These are phyloP conservation scores for Leishmania lainsoni DNA, from an alignment of 208 protist genomes.

Conservation along the genomic window DNA sequence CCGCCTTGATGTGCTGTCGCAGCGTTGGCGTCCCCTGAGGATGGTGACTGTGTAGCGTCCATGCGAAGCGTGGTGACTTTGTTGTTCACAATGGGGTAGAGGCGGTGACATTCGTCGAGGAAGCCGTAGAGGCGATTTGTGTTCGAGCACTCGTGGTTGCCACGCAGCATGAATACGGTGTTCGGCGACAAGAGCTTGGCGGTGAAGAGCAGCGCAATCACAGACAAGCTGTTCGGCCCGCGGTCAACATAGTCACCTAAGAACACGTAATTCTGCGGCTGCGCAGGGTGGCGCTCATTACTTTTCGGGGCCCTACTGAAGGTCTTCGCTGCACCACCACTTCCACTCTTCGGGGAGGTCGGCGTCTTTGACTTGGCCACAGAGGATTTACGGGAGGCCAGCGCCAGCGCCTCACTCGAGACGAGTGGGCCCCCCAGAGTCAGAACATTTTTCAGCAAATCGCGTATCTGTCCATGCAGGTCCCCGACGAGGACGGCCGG, in stretches of 20 bases:
- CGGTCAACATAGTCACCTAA: conserved; percentile 99
- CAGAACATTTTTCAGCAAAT: conserved; percentile 74
- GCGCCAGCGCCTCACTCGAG: conserved; percentile 22
- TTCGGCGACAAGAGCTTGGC: conserved; percentile 98
- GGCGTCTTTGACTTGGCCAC: not conserved
- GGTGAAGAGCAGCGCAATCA: conserved; percentile 92
- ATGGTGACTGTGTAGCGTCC: conserved; percentile 17
- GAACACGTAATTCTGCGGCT: conserved; percentile 96
- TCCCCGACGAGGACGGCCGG: conserved; percentile 90
- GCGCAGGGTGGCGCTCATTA: not conserved
- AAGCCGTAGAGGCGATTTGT: conserved; percentile 99
- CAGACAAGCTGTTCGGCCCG: conserved; percentile 96
- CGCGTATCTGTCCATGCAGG: conserved; percentile 84
- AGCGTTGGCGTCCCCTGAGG: conserved; percentile 25
- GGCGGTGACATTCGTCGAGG: conserved; percentile 97
- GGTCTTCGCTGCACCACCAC: not conserved
- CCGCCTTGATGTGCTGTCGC: conserved; percentile 49
- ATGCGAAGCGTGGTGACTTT: conserved; percentile 37
- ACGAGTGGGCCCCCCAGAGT: conserved; percentile 65
- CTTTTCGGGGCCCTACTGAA: not conserved
- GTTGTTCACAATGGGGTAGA: conserved; percentile 75
- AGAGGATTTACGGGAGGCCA: not conserved
- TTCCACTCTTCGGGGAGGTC: not conserved
- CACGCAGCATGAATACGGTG: conserved; percentile 98
- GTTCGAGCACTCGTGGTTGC: conserved; percentile 99